phyloP scores from a whole-genome alignment of 805 yeast species.

The Candida michaelii region DNA sequence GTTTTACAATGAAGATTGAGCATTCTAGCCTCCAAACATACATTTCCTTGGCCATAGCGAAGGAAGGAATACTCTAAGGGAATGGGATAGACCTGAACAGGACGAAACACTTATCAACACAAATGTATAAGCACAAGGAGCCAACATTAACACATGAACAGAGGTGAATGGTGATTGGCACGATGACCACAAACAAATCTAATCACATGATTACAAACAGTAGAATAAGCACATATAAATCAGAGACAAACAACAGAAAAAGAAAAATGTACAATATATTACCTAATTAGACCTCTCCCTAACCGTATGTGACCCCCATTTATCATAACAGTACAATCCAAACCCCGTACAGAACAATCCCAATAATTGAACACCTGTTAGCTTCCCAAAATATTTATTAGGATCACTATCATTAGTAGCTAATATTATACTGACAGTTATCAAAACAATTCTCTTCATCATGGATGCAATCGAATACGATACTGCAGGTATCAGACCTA shows the following conservation, averaged over 20 bases:
- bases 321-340: slow-evolving; percentile 64
- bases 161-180: too few relatives aligned
- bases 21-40: slow-evolving; percentile 47
- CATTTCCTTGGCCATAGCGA: too few relatives aligned
- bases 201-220: too few relatives aligned
- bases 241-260: not conserved
- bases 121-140: too few relatives aligned
- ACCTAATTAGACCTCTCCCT: slow-evolving; percentile 1
- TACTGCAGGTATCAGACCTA: slow-evolving; percentile 80
- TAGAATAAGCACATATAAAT: not conserved
- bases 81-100: too few relatives aligned
- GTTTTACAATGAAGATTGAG: slow-evolving; percentile 24
- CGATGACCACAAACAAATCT: too few relatives aligned
- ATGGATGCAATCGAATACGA: slow-evolving; percentile 84
- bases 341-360: slow-evolving; percentile 53
- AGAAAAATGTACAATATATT: too few relatives aligned
- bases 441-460: slow-evolving; percentile 85
- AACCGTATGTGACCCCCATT: slow-evolving; percentile 48
- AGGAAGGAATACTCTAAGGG: too few relatives aligned
- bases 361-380: slow-evolving; percentile 44
- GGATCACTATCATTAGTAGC: slow-evolving; percentile 43
- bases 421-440: slow-evolving; percentile 67
- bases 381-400: slow-evolving; percentile 27
- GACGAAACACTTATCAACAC: too few relatives aligned
- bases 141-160: too few relatives aligned